Evolutionary conservation across 495 filamentous ascomycete genomes (phyloP), one percentile per base, ranked within the genome.

Genomic region (Aspergillus hancockii): DNA sequence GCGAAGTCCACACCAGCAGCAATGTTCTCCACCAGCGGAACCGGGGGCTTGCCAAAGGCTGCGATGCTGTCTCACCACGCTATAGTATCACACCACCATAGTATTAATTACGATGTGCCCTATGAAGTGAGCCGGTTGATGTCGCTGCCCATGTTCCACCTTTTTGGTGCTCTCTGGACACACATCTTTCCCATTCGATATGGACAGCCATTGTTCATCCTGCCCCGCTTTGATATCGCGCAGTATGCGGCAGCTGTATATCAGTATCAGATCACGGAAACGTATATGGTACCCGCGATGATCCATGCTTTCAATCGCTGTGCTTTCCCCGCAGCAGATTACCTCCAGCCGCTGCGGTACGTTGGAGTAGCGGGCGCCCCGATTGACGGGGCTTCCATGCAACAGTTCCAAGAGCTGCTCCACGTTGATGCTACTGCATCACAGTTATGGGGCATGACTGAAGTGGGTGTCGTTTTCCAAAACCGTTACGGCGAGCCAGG

Each of bases 91-190:
- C 82, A 87, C 56, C 75, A 83, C 57, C 72, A 77, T 32, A 66
- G 75, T 4, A 74, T 82, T 16, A 67, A 79, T 14, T 79, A 82
- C 54, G 73, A 77, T 23, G 71, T 79, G 36, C 74, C 76, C 1
- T 80, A 81, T 55, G 55, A 77, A 40, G 79, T 79, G 30, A 75
- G 69, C 40, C 75, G 81, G 9, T 63, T 85, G 28, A 74, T 88
- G 60, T 83, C 81, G 13, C 74, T 88, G 5, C 88, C 88, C 12
- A 79, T 88, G 70, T 90, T 89, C 65, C 88, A 90, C 73, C 73
- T 84, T 19, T 83, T 82, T 52, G 78, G 80, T 9, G 79, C 81
- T 2, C 75, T 86, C 13, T 77, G 78, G 70, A 72, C 78, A 13
- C 81, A 82, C 62, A 68, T 82, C 38, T 78, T 74, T 57, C 74